Evolutionary conservation across 176 grass and related monocot species (phyloP).

Genomic region (Bromus sterilis): DNA sequence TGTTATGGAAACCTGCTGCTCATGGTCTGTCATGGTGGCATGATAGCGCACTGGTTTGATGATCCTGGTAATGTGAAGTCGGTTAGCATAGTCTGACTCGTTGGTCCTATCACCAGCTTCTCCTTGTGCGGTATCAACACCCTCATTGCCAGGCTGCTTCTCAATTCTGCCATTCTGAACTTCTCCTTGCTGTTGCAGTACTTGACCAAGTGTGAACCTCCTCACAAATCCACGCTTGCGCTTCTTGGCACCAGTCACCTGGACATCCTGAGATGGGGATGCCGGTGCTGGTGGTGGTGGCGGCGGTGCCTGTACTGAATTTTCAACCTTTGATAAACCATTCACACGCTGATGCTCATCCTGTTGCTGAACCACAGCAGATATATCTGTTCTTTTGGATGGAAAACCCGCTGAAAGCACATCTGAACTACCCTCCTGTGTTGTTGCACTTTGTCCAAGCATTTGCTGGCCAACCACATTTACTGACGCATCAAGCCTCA

Average conservation of each 20-base stretch:
- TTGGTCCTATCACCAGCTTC: slow-evolving; percentile 52
- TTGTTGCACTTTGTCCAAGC: background rate
- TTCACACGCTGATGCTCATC: slow-evolving; percentile 31
- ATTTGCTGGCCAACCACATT: slow-evolving; percentile 4
- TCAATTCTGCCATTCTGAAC: slow-evolving; percentile 19
- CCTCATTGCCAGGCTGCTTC: slow-evolving; percentile 27
- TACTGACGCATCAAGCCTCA: background rate
- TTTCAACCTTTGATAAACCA: slow-evolving; percentile 38
- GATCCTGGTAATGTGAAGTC: slow-evolving; percentile 53
- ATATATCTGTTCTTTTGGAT: slow-evolving; percentile 13
- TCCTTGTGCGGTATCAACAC: slow-evolving; percentile 55
- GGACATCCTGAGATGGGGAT: slow-evolving; percentile 42
- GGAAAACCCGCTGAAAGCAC: slow-evolving; percentile 16
- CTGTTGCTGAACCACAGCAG: slow-evolving; percentile 36
- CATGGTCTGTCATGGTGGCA: slow-evolving; percentile 49
- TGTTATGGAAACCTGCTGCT: slow-evolving; percentile 75
- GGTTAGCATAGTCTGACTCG: slow-evolving; percentile 25
- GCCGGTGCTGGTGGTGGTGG: slow-evolving; percentile 9
- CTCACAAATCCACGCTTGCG: slow-evolving; percentile 86
- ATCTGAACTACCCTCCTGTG: slow-evolving; percentile 25
- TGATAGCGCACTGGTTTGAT: slow-evolving; percentile 68
- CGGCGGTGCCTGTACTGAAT: slow-evolving; percentile 10
- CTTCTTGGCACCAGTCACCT: slow-evolving; percentile 91
- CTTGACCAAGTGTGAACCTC: slow-evolving; percentile 60
- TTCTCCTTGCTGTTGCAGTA: slow-evolving; percentile 17